Evolutionary conservation across 2,329 filamentous ascomycete genomes (phyloP), one percentile per base, ranked within the genome.

Genomic region (Aspergillus chevalieri): DNA sequence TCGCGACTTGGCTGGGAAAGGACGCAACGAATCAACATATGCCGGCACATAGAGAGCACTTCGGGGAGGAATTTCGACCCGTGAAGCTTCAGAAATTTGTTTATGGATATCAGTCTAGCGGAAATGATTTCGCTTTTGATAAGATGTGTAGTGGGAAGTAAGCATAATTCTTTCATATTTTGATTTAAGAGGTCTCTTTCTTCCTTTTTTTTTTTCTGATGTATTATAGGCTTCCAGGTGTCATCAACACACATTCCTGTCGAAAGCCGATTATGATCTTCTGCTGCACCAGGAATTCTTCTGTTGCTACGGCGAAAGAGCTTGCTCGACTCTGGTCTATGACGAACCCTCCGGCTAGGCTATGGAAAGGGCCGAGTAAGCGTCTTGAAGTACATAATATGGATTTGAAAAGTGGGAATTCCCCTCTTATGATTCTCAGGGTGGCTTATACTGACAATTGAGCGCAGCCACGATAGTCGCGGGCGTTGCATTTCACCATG

Each of bases 401-500:
- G 22, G 82, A 86, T 2, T 69, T 93, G 12, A 80, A 79, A 58
- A 72, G 77, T 79, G 55, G 50, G 17, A 17, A 17, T 17, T 17
- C 17, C 17, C 17, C 2, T 17, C 8, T 33, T 33, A 33, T 33
- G 28, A 14, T 33, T 1, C 17, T 33, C 15, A 21, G 21, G 3
- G 36, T 39, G 10, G n/a, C 22, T 46, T n/a, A 46, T 51, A 19
- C 50, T 46, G 48, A 61, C 50, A 52, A 30, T 22, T 30, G 6
- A 14, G 50, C 12, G 44, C 53, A 74, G 76, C 70, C 4, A 77
- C 72, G 6, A 65, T 78, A 6, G 52, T 64, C 15, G 71, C 78
- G 12, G 88, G 87, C 3, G 86, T 94, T 26, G 86, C 86, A 1
- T 92, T 89, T 55, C 89, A 95, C 63, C 88, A 95, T 69, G 89